Conservation (phyloP, 176 grass and related monocot genomes). For the Triticum aestivum region IWGSC_CS_RefSeq_v2.1 NC_057796.1:284841697-284842196, state of each 20-base stretch:
- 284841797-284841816: neutral
- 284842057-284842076: no score
- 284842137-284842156: no score
- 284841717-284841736: conserved; percentile 18
- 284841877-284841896: neutral
- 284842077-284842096: no score
- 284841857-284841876: neutral
- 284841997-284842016: no score
- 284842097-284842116: no score
- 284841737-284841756: neutral
- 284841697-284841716: neutral
- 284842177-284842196: no score
- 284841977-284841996: neutral
- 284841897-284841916: neutral
- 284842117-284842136: no score
- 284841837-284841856: no score
- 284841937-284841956: neutral
- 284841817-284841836: neutral
- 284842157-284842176: no score
- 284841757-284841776: neutral
- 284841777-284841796: neutral
- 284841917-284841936: neutral
- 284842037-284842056: no score
- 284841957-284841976: neutral
- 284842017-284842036: no score